Percentiles rank a stretch among this genome's conserved stretches.
Evolutionary conservation across 257 asterid genomes (phyloP).

Genomic region (Jacaranda mimosifolia): DNA sequence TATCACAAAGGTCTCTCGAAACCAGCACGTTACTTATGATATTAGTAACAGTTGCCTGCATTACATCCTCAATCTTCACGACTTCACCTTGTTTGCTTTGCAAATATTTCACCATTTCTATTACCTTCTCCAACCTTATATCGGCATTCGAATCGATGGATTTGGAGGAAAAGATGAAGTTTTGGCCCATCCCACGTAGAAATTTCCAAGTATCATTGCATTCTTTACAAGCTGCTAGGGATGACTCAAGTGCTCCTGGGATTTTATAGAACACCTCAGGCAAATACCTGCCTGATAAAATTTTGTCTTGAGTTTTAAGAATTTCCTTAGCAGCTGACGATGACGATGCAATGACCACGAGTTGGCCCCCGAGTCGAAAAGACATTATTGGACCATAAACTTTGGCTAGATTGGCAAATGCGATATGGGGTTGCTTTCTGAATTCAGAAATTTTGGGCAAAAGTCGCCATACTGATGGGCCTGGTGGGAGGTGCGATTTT

Average conservation of each 20-base stretch:
- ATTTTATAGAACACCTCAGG: not conserved
- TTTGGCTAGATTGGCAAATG: not conserved
- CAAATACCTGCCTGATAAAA: conserved; percentile 22
- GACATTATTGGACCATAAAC: conserved; percentile 31
- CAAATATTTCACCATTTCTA: conserved; percentile 9
- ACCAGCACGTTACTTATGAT: not conserved
- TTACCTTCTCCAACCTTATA: not conserved
- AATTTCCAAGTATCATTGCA: conserved; percentile 14
- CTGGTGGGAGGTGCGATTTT: too few species aligned
- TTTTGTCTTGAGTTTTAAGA: conserved; percentile 2
- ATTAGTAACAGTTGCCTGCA: not conserved
- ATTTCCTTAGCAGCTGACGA: not conserved
- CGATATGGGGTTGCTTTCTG: conserved; percentile 17
- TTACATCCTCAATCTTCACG: not conserved
- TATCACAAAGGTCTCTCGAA: conserved; percentile 1
- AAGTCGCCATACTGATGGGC: not conserved
- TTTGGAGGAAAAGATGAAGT: not conserved
- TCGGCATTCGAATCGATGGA: not conserved
- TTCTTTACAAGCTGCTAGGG: not conserved
- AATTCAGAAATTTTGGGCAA: not conserved
- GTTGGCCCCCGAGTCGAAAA: conserved; percentile 1
- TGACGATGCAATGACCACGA: conserved; percentile 23
- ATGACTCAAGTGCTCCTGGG: not conserved
- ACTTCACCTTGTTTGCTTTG: not conserved
- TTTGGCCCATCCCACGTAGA: not conserved